These are phyloP conservation scores for Hygrophila difformis DNA, from an alignment of 257 asterid species.

Conservation along the genomic window DNA sequence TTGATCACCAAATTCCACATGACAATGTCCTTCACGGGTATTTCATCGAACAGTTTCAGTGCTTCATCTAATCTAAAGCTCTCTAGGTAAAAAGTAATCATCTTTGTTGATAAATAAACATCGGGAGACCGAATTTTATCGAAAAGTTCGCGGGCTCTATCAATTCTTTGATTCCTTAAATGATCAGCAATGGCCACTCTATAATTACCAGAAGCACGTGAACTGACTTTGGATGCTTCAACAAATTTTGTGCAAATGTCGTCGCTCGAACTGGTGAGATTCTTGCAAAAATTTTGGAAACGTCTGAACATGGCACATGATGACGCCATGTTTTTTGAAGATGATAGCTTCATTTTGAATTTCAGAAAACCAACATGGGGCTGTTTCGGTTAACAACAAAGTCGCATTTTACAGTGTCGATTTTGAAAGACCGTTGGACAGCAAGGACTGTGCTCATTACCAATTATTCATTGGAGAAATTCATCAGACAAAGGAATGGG, in stretches of 20 bases:
- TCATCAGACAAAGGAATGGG: no score
- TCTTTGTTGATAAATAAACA: constrained; percentile 52
- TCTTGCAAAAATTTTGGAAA: constrained; percentile 14
- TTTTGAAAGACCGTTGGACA: no score
- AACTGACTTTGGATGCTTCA: constrained; percentile 36
- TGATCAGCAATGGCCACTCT: constrained; percentile 15
- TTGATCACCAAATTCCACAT: constrained; percentile 79
- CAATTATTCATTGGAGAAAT: no score
- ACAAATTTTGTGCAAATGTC: no score
- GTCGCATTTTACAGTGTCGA: no score
- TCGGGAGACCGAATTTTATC: constrained; percentile 28
- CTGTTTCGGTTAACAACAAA: no score
- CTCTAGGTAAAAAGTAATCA: constrained; percentile 41
- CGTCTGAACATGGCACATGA: constrained; percentile 30
- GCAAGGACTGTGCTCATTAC: no score
- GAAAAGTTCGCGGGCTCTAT: constrained; percentile 27
- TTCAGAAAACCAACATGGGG: no score
- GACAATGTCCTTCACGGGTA: constrained; percentile 55
- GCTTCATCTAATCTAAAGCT: constrained; percentile 49
- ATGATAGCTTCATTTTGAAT: no score
- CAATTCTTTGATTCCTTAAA: constrained; percentile 26
- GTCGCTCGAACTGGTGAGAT: constrained; percentile 4
- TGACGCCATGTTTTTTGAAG: constrained; percentile 20
- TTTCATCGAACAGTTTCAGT: constrained; percentile 56
- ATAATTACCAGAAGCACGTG: no score